Conservation (phyloP, 2,329 filamentous ascomycete genomes). For the Colletotrichum abscissum region DNA sequence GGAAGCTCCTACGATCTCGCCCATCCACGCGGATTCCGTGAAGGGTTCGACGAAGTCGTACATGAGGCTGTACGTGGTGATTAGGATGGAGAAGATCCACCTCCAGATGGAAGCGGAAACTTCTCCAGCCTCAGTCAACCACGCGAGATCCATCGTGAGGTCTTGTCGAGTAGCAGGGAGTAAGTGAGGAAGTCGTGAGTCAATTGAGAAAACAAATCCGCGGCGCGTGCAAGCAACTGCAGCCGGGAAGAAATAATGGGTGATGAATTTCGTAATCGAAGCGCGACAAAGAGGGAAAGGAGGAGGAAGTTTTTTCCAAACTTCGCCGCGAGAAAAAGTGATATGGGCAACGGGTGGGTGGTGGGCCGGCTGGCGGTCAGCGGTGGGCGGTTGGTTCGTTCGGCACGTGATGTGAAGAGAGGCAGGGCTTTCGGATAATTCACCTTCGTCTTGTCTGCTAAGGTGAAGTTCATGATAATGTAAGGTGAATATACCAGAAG, state of each 20-base stretch:
- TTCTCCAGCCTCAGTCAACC: not conserved
- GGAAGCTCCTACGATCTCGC: no score
- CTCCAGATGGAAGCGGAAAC: not conserved
- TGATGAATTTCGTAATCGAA: not conserved
- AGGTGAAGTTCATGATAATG: not conserved
- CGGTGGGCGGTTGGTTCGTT: not conserved
- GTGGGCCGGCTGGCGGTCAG: no score
- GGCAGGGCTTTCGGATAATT: not conserved
- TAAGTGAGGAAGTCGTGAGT: not conserved
- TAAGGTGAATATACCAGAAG: not conserved
- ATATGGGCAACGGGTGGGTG: not conserved
- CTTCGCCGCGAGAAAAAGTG: not conserved
- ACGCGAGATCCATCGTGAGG: not conserved
- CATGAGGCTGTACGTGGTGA: not conserved
- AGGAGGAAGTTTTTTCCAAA: not conserved
- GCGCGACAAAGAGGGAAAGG: not conserved
- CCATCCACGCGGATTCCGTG: no score
- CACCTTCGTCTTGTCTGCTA: not conserved
- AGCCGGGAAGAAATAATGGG: not conserved
- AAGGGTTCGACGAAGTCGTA: no score
- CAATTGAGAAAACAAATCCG: not conserved
- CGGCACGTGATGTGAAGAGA: slow-evolving; percentile 7
- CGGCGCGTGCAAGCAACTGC: not conserved
- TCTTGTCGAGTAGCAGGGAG: not conserved
- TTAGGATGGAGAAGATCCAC: not conserved